phyloP scores from a whole-genome alignment of 2,329 filamentous ascomycete genomes.

The Beauveria scarabaeidicola region DNA sequence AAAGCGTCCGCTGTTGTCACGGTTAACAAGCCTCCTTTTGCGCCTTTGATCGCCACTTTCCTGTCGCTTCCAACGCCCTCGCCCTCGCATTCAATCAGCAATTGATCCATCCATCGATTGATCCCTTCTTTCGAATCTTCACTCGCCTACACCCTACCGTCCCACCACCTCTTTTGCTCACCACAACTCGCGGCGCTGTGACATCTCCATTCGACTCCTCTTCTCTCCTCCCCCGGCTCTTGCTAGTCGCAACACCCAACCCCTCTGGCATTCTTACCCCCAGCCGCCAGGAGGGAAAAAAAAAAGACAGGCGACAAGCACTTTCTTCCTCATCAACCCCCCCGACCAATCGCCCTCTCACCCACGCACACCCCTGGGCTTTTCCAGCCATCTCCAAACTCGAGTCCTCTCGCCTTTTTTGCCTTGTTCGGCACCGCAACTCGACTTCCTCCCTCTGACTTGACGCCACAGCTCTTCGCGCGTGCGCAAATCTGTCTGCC shows the following conservation, averaged over 20 bases:
- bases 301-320: constrained; percentile 6
- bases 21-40: background rate
- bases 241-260: constrained; percentile 8
- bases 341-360: background rate
- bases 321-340: background rate
- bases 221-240: background rate
- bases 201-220: constrained; percentile 1
- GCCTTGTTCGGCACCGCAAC: background rate
- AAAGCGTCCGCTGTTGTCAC: background rate
- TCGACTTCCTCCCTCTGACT: background rate
- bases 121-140: too few species aligned
- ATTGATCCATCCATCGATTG: background rate
- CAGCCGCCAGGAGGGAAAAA: constrained; percentile 6
- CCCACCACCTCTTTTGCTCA: background rate
- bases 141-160: background rate
- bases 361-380: background rate
- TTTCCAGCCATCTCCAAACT: constrained; percentile 35
- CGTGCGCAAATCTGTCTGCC: background rate
- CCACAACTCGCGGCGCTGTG: background rate
- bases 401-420: constrained; percentile 17
- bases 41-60: background rate
- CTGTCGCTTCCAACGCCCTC: background rate
- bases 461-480: background rate
- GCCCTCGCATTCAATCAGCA: background rate
- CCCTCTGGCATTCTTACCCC: constrained; percentile 10